Evolutionary conservation across 306 rosid species (phyloP).

Genomic region (Vigna mungo): DNA sequence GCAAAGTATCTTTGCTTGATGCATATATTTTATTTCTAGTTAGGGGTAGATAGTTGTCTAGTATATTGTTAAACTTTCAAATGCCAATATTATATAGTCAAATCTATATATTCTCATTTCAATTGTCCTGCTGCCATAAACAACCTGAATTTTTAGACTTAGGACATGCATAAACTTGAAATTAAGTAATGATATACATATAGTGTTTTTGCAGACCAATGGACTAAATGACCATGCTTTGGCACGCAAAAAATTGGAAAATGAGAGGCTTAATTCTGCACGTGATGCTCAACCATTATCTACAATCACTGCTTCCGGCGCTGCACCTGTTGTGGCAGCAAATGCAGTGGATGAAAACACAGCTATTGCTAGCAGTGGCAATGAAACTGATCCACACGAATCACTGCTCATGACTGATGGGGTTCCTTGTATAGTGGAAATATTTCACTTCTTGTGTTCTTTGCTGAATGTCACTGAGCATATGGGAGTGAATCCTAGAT

Average conservation of each 20-base stretch:
- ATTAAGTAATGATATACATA: not conserved
- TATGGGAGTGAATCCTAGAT: conserved; percentile 67
- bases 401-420: conserved; percentile 68
- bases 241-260: conserved; percentile 61
- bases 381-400: conserved; percentile 64
- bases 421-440: conserved; percentile 93
- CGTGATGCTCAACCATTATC: conserved; percentile 58
- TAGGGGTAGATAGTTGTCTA: conserved; percentile 1
- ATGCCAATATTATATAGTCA: conserved; percentile 1
- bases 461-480: conserved; percentile 79
- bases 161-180: conserved; percentile 12
- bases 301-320: conserved; percentile 50
- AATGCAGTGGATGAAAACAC: conserved; percentile 59
- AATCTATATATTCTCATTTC: conserved; percentile 6
- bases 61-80: not conserved
- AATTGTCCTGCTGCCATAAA: conserved; percentile 18
- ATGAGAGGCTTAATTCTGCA: conserved; percentile 64
- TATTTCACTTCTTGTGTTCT: conserved; percentile 83
- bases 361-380: conserved; percentile 50
- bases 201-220: conserved; percentile 55
- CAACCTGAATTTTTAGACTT: conserved; percentile 9
- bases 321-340: conserved; percentile 39
- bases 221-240: conserved; percentile 52
- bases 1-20: not conserved
- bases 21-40: not conserved